Evolutionary conservation across 2,329 filamentous ascomycete genomes (phyloP).

Genomic region (Chrysosporium keratinophilum): DNA sequence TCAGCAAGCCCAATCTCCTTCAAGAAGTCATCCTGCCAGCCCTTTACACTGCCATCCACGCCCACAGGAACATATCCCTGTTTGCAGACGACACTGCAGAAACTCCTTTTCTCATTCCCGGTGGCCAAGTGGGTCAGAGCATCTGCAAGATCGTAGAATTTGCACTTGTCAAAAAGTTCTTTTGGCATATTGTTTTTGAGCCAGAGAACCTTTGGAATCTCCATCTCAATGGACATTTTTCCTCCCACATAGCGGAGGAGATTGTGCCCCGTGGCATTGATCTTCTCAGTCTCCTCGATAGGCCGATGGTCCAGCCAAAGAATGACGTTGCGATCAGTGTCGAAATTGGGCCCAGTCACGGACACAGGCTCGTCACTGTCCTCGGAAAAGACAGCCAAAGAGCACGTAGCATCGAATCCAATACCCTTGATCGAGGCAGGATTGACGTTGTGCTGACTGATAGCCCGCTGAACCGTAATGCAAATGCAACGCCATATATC

Average conservation of each 20-base stretch:
- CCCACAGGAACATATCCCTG: conserved; percentile 95
- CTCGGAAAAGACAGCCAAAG: conserved; percentile 76
- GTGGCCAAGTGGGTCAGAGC: conserved; percentile 91
- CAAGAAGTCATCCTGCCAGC: conserved; percentile 95
- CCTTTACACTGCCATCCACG: conserved; percentile 92
- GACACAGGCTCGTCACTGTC: conserved; percentile 83
- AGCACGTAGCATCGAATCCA: conserved; percentile 98
- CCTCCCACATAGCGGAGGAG: conserved; percentile 92
- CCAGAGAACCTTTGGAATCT: conserved; percentile 97
- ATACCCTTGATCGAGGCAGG: conserved; percentile 70
- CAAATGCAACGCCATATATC: conserved; percentile 97
- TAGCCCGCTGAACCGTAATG: conserved; percentile 69
- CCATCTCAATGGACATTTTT: conserved; percentile 99
- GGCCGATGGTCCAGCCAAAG: conserved; percentile 96
- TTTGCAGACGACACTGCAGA: conserved; percentile 94
- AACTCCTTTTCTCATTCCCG: conserved; percentile 81
- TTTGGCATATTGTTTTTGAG: conserved; percentile 96
- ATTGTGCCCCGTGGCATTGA: conserved; percentile 88
- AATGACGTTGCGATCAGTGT: conserved; percentile 87
- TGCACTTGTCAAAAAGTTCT: conserved; percentile 81
- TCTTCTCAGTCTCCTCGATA: conserved; percentile 78
- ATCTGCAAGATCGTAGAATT: conserved; percentile 92
- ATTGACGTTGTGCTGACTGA: conserved; percentile 71
- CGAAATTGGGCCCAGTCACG: conserved; percentile 82
- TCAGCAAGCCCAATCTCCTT: conserved; percentile 76